Conservation (phyloP, 164 flowering plant genomes). For the Aristolochia fimbriata region DNA sequence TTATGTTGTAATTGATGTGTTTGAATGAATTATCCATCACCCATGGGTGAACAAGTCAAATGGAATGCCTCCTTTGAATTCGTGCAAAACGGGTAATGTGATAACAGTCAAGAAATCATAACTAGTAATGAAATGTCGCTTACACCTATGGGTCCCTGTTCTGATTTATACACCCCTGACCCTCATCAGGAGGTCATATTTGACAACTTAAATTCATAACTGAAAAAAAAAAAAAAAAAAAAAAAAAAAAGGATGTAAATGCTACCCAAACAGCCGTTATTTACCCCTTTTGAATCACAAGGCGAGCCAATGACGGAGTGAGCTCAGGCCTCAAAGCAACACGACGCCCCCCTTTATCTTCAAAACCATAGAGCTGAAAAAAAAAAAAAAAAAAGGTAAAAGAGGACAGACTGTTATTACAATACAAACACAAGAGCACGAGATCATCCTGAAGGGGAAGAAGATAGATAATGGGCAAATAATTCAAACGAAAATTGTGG, state of each 20-base stretch:
- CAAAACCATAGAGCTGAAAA: slow-evolving; percentile 74
- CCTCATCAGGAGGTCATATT: too few species aligned
- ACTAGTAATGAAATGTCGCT: too few species aligned
- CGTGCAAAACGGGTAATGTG: too few species aligned
- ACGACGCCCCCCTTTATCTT: slow-evolving; percentile 93
- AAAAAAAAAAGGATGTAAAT: too few species aligned
- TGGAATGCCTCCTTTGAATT: too few species aligned
- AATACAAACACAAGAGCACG: background rate
- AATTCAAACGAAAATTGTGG: background rate
- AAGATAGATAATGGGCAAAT: background rate
- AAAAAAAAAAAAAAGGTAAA: background rate
- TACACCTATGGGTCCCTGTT: too few species aligned
- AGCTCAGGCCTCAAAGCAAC: slow-evolving; percentile 98
- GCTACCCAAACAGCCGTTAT: background rate
- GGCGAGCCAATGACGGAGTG: slow-evolving; percentile 90
- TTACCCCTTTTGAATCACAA: slow-evolving; percentile 95
- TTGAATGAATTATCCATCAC: too few species aligned
- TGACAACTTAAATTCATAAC: background rate
- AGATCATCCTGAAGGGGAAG: background rate
- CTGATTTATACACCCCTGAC: too few species aligned
- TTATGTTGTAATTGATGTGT: too few species aligned
- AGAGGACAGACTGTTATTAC: too few species aligned
- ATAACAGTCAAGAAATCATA: too few species aligned
- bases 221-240: background rate
- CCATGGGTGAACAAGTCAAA: too few species aligned